Base-by-base conservation (phyloP, 2,329 filamentous ascomycete genomes). In the Fusarium metavorans region DNA sequence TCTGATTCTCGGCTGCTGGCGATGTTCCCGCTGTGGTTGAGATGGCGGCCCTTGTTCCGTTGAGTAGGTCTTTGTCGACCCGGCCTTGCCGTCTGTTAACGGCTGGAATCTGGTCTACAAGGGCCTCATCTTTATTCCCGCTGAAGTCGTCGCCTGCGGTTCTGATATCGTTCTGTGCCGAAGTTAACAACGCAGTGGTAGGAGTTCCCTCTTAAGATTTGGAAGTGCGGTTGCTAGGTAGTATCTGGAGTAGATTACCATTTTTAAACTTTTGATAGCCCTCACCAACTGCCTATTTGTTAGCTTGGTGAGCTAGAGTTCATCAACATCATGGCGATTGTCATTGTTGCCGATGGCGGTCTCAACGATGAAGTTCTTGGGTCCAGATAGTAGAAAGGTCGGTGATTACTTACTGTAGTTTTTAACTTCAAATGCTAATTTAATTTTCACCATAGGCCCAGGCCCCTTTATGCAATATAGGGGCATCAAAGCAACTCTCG, bases 241-340 rank as follows among this genome's bases (percentile, higher is more conserved):
- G 5, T 6, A 23, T 23, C 11, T 23, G 3, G 6, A 45, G 20
- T 67, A 56, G 64, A 63, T 68, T 52, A 57, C 64, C 0, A 39
- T 63, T 4, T 34, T 68, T 1, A 37, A 57, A 0, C 32, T 45
- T 7, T n/a, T 52, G 16, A 69, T 69, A 32, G 7, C 18, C 25
- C 10, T 54, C 30, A 20, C 27, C 10, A 32, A n/a, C 27, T 32
- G 16, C 18, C 4, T 67, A 0, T 18, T 23, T 2, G 67, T 69
- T 6, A 45, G 67, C 63, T 45, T 6, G 67, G 64, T 20, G 48
- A 67, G 39, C 56, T 62, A 13, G 67, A 69, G 39, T 69, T 69
- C 37, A 25, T 68, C 32, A 69, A 68, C 1, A 37, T 57, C 30
- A 35, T 25, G 30, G 32, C 32, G 7, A 20, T 37, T 14, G 13